Percentiles rank a stretch among this genome's conserved stretches.
Conservation (phyloP, 345 rosid genomes). For the Hibiscus trionum region DNA sequence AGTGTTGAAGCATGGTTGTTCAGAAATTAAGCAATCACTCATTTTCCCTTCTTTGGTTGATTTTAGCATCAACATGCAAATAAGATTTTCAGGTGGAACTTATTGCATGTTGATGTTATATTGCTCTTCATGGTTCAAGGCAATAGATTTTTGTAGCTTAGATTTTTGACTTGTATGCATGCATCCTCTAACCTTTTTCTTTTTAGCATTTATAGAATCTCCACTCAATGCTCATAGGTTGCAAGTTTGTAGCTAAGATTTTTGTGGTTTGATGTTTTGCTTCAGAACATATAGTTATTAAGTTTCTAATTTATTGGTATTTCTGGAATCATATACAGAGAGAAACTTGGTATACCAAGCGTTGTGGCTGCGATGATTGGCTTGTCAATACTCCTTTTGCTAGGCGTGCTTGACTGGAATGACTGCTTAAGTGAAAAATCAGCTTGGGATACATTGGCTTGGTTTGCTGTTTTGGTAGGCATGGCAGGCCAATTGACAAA, state of each 20-base stretch:
- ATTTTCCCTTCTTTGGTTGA: background rate
- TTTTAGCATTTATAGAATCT: background rate
- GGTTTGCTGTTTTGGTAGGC: slow-evolving; percentile 93
- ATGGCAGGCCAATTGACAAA: slow-evolving; percentile 93
- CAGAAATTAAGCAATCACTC: background rate
- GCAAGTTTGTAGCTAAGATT: background rate
- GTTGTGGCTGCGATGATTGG: slow-evolving; percentile 98
- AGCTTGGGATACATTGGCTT: slow-evolving; percentile 95
- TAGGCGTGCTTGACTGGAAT: slow-evolving; percentile 95
- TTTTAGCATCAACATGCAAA: background rate
- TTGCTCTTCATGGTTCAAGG: background rate
- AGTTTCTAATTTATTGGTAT: background rate
- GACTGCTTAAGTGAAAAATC: slow-evolving; percentile 93
- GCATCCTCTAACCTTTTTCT: background rate
- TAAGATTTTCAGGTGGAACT: background rate
- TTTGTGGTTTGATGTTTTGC: background rate
- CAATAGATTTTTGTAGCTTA: background rate
- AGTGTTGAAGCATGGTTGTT: background rate
- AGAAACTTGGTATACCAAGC: slow-evolving; percentile 76
- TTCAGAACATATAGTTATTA: background rate
- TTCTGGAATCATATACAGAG: slow-evolving; percentile 39
- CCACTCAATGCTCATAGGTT: background rate
- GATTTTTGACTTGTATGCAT: slow-evolving; percentile 6
- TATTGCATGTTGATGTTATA: background rate
- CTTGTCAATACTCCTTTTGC: slow-evolving; percentile 65